Evolutionary conservation across 2,329 filamentous ascomycete species (phyloP), one percentile per base, ranked within the genome.

Genomic region (Eutypa lata): DNA sequence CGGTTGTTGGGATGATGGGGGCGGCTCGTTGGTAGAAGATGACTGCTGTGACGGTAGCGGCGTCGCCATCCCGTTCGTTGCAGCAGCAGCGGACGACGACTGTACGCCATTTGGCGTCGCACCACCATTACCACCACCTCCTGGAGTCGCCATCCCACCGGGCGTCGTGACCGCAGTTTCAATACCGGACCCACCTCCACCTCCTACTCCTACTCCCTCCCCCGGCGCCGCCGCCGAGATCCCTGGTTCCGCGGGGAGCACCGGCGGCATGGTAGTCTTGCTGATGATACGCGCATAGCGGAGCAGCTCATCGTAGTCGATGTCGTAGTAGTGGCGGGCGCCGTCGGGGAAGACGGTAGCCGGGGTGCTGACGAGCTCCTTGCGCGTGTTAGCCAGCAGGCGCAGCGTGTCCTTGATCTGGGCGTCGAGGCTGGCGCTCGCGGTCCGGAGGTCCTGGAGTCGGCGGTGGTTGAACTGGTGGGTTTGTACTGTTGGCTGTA

Each of bases 271-370:
- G 1, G 90, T 93, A 58, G 87, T 91, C 67, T 86, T 88, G 68
- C 86, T 88, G 65, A 95, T 94, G 58, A 87, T 85, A 43, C 87
- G 87, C 21, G 90, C 90, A 67, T 90, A 94, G 56, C 77, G 80
- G 21, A 95, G 83, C 0, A 95, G 82, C 60, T 92, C 87, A 44
- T 84, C 79, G 65, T 91, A 90, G 3, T 80, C 80, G 48, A 94
- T 80, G 10, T 38, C 13, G n/a, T 77, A 71, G 59, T 80, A 77
- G 65, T 75, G 79, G 2, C 77, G 72, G 4, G 26, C 26, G 26
- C 70, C 72, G 7, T 76, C 67, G 5, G 82, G 77, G 58, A 82
- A 81, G 21, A 72, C 73, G 6, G 83, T 86, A 1, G 80, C 78
- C 2, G 82, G 79, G 1, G 84, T 85, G 24, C 79, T 76, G 42